Conservation (phyloP, 2,329 filamentous ascomycete species). For the Xenoacremonium recifei region DNA sequence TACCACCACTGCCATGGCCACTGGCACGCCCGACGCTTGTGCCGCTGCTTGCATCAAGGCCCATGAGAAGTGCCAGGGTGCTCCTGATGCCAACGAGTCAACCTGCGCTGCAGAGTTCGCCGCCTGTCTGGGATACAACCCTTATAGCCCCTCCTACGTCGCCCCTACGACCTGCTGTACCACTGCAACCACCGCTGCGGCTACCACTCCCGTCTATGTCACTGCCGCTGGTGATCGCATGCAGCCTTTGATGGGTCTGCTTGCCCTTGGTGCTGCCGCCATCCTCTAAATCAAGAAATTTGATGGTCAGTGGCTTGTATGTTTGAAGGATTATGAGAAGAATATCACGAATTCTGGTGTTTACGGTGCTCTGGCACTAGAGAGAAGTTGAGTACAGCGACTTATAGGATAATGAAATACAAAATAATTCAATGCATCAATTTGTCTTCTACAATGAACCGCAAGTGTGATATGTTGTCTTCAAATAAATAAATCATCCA, state of each 20-base stretch:
- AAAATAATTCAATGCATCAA: too few species aligned
- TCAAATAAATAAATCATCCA: too few species aligned
- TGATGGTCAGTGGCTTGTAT: too few species aligned
- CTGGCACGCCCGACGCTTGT: background rate
- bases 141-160: background rate
- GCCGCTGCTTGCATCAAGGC: background rate
- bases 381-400: too few species aligned
- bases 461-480: too few species aligned
- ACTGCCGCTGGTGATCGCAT: background rate
- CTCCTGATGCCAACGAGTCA: background rate
- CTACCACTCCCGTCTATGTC: background rate
- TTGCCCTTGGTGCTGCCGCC: background rate
- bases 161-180: background rate
- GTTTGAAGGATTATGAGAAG: too few species aligned
- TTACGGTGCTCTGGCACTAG: too few species aligned
- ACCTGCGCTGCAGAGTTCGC: background rate
- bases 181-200: background rate
- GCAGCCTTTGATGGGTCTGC: background rate
- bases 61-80: background rate
- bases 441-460: too few species aligned
- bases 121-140: background rate
- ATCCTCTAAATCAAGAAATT: too few species aligned
- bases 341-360: too few species aligned
- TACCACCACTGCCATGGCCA: background rate
- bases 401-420: too few species aligned